Conservation (phyloP, 352 stramenopile genomes). For the Phytophthora macrochlamydospora region DNA sequence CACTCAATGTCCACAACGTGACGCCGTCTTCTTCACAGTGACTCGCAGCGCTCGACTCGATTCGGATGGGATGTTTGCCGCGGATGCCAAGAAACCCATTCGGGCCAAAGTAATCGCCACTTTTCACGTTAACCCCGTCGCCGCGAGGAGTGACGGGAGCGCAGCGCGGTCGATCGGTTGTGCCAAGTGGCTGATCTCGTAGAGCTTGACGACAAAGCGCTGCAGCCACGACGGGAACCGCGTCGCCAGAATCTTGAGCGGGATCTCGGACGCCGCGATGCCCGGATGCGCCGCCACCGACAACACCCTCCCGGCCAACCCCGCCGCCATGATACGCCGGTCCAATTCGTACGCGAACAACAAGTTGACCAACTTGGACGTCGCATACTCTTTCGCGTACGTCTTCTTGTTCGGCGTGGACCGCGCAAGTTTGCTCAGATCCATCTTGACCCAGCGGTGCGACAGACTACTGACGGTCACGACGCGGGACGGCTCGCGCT, state of each 20-base stretch:
- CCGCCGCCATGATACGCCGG: conserved; percentile 29
- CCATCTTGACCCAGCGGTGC: conserved; percentile 33
- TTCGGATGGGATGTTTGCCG: conserved; percentile 29
- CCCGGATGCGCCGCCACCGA: conserved; percentile 39
- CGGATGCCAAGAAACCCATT: conserved; percentile 35
- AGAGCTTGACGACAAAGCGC: conserved; percentile 33
- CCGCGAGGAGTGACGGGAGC: conserved; percentile 37
- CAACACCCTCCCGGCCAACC: conserved; percentile 29
- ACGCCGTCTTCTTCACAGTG: conserved; percentile 31
- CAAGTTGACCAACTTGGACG: conserved; percentile 51
- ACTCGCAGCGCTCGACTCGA: conserved; percentile 35
- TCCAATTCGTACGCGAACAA: conserved; percentile 56
- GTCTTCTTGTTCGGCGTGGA: conserved; percentile 30
- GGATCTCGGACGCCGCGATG: conserved; percentile 33
- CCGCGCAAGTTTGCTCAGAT: conserved; percentile 35
- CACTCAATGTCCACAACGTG: conserved; percentile 43
- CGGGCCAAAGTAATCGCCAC: conserved; percentile 31
- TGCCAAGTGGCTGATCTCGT: conserved; percentile 34
- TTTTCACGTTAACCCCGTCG: conserved; percentile 24
- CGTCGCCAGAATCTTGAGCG: conserved; percentile 24
- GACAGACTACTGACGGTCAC: conserved; percentile 45
- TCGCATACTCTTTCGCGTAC: conserved; percentile 57
- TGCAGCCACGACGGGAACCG: conserved; percentile 30
- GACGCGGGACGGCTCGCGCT: conserved; percentile 28
- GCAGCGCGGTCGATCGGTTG: conserved; percentile 36